phyloP scores from a whole-genome alignment of 2,329 filamentous ascomycete genomes.

The Pezizomycotina sp. region DNA sequence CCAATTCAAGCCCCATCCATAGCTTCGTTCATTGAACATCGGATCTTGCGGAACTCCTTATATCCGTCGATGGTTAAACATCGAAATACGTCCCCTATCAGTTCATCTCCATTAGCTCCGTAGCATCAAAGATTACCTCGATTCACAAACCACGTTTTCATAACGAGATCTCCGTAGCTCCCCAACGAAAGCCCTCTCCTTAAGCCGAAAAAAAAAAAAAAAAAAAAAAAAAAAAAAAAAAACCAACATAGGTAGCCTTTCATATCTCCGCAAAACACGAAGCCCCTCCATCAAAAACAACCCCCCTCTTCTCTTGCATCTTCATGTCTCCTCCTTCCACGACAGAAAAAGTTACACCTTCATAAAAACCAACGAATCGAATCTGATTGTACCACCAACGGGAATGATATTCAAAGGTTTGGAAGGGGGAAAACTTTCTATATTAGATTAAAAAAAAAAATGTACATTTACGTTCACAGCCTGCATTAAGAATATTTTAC shows the following conservation, averaged over 20 bases:
- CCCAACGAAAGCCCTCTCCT: not conserved
- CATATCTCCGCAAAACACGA: too few species aligned
- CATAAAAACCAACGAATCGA: not conserved
- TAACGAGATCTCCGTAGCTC: not conserved
- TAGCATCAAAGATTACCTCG: not conserved
- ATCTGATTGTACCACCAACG: too few species aligned
- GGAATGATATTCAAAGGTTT: too few species aligned
- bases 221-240: not conserved
- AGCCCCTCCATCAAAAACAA: slow-evolving; percentile 17
- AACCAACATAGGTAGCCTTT: not conserved
- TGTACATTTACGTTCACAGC: too few species aligned
- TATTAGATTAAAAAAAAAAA: too few species aligned
- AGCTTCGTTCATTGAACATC: too few species aligned
- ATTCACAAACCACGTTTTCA: slow-evolving; percentile 2
- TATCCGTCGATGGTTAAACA: too few species aligned
- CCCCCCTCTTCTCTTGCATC: slow-evolving; percentile 1
- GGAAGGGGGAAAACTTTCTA: too few species aligned
- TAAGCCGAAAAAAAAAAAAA: not conserved
- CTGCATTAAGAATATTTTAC: too few species aligned
- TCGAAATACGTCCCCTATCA: not conserved
- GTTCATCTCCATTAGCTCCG: not conserved
- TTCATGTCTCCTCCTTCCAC: not conserved
- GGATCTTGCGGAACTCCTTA: too few species aligned
- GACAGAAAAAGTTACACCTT: slow-evolving; percentile 2
- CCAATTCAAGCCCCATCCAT: too few species aligned